Evolutionary conservation across 805 yeast genomes (phyloP).

Genomic region (Metschnikowia noctiluminum): DNA sequence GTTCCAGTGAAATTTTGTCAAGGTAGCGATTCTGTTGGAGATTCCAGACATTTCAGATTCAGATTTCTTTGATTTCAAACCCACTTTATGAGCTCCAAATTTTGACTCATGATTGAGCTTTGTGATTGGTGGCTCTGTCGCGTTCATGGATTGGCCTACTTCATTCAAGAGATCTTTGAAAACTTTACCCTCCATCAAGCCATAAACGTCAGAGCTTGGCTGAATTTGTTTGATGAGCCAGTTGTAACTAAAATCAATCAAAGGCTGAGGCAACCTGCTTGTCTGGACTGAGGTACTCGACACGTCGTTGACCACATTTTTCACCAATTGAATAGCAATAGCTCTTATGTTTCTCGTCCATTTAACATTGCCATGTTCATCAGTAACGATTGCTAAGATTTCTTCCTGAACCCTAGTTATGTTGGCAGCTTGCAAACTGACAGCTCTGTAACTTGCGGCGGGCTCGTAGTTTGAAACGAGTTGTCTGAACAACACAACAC

Average conservation of each 20-base stretch:
- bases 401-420: conserved; percentile 59
- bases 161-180: conserved; percentile 48
- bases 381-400: conserved; percentile 74
- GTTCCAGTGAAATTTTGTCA: conserved; percentile 76
- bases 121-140: not conserved
- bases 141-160: conserved; percentile 16
- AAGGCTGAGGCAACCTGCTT: conserved; percentile 32
- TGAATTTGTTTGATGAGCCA: conserved; percentile 87
- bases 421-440: conserved; percentile 29
- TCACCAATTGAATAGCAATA: conserved; percentile 64
- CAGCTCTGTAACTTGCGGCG: conserved; percentile 18
- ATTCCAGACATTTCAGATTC: conserved; percentile 52
- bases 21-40: conserved; percentile 57
- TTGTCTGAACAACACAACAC: conserved; percentile 70
- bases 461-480: conserved; percentile 42
- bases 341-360: conserved; percentile 83
- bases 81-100: conserved; percentile 4
- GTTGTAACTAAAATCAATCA: conserved; percentile 60
- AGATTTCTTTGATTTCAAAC: conserved; percentile 14
- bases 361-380: conserved; percentile 81
- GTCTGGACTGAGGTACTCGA: conserved; percentile 9
- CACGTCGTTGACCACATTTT: conserved; percentile 28
- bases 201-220: conserved; percentile 74
- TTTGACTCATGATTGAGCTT: conserved; percentile 6
- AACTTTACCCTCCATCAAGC: conserved; percentile 65